Conservation (phyloP, 257 asterid species). For the Capsicum chinense region DNA sequence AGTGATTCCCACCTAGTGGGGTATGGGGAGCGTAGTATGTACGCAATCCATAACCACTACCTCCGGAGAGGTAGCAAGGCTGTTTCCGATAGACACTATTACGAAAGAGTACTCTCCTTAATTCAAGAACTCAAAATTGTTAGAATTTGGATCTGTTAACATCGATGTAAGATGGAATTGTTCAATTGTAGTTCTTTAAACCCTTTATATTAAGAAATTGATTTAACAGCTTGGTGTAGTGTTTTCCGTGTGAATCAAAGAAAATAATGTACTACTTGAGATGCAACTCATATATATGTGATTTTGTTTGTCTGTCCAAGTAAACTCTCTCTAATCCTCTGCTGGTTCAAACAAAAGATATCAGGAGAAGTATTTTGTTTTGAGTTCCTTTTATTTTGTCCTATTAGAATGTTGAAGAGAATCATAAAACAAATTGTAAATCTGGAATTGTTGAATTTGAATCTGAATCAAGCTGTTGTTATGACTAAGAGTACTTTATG, state of each 20-base stretch:
- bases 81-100: neutral
- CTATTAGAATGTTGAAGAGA: conserved; percentile 6
- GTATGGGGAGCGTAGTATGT: too few relatives aligned
- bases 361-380: neutral
- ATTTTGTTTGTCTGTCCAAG: neutral
- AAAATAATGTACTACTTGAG: neutral
- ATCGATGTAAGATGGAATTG: neutral
- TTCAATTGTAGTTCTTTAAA: neutral
- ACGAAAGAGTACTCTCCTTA: neutral
- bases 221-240: neutral
- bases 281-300: neutral
- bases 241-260: neutral
- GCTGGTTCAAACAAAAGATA: neutral
- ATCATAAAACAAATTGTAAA: neutral
- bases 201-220: neutral
- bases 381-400: neutral
- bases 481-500: neutral
- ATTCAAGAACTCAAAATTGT: neutral
- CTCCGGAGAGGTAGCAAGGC: too few relatives aligned
- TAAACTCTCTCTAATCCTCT: neutral
- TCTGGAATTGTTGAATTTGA: neutral
- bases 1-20: too few relatives aligned
- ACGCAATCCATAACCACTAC: too few relatives aligned
- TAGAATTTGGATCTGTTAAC: neutral
- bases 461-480: neutral